Percentiles rank a stretch among this genome's conserved stretches.
These are phyloP conservation scores for Pleurotus pulmonarius DNA, from an alignment of 768 basidiomycete genomes.

Conservation along the genomic window DNA sequence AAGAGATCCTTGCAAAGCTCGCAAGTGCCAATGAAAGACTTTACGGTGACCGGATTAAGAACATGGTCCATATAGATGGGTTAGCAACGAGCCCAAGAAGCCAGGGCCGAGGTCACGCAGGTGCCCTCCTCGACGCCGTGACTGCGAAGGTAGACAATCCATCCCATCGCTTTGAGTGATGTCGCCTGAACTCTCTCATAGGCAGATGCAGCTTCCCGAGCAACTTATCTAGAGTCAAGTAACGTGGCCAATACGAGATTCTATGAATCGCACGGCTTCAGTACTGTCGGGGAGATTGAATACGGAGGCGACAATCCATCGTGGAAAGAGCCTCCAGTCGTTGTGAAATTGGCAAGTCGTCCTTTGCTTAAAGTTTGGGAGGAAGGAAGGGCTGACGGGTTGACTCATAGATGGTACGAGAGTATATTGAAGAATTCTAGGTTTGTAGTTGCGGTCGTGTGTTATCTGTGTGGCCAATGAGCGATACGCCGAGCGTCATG, in stretches of 20 bases:
- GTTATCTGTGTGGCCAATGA: no score
- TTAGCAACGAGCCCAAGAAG: conserved; percentile 22
- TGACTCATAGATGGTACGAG: background rate
- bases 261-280: conserved; percentile 22
- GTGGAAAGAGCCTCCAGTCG: conserved; percentile 25
- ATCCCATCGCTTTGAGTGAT: background rate
- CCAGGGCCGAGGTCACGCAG: conserved; percentile 27
- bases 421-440: background rate
- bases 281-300: conserved; percentile 16
- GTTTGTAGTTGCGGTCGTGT: no score
- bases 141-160: conserved; percentile 17
- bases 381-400: background rate
- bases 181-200: conserved; percentile 5
- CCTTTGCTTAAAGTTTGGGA: background rate
- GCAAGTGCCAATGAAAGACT: conserved; percentile 15
- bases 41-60: conserved; percentile 19
- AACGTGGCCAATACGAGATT: conserved; percentile 18
- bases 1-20: conserved; percentile 18
- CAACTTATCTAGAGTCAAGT: conserved; percentile 26
- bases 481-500: no score
- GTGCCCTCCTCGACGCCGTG: conserved; percentile 23
- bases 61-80: conserved; percentile 27
- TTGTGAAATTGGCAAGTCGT: conserved; percentile 23
- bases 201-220: conserved; percentile 23
- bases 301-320: conserved; percentile 27